A percentile compares a stretch with the other conserved stretches of the same genome.
These are phyloP conservation scores for Aspergillus pseudoterreus DNA, from an alignment of 2,329 filamentous ascomycete genomes.

Conservation along the genomic window DNA sequence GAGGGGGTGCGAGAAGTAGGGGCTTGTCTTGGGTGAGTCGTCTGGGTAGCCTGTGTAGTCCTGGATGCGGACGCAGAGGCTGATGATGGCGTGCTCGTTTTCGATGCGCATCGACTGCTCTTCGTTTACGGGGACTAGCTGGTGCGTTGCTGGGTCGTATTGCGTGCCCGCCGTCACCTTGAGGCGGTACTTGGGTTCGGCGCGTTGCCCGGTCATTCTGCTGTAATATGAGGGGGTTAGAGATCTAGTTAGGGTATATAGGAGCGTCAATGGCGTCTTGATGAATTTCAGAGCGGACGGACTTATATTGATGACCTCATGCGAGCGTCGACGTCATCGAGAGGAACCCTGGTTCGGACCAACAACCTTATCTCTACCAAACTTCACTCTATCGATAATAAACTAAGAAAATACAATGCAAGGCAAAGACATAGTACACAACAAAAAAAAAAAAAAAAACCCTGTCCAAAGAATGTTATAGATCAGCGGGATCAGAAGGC, in stretches of 20 bases:
- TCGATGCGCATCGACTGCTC: constrained; percentile 60
- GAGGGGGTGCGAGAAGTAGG: constrained; percentile 71
- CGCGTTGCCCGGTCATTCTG: too few relatives aligned
- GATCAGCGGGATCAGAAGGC: constrained; percentile 23
- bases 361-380: background rate
- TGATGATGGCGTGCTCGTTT: constrained; percentile 60
- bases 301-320: background rate
- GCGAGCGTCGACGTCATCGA: background rate
- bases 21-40: constrained; percentile 63
- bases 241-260: background rate
- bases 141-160: constrained; percentile 71
- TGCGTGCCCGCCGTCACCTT: constrained; percentile 74
- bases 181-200: constrained; percentile 58
- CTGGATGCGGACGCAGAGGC: constrained; percentile 71
- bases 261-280: background rate
- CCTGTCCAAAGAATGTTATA: constrained; percentile 6
- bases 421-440: background rate
- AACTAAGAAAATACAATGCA: background rate
- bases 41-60: constrained; percentile 66
- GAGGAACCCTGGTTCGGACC: background rate
- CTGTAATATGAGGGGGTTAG: too few relatives aligned
- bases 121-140: constrained; percentile 71
- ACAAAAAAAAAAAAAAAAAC: constrained; percentile 1
- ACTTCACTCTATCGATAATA: background rate
- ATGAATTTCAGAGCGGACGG: background rate